A percentile compares a stretch with the other conserved stretches of the same genome.
These are phyloP conservation scores for Tylopilus orsonianus DNA, from an alignment of 1,284 basidiomycete species.

Conservation along the genomic window DNA sequence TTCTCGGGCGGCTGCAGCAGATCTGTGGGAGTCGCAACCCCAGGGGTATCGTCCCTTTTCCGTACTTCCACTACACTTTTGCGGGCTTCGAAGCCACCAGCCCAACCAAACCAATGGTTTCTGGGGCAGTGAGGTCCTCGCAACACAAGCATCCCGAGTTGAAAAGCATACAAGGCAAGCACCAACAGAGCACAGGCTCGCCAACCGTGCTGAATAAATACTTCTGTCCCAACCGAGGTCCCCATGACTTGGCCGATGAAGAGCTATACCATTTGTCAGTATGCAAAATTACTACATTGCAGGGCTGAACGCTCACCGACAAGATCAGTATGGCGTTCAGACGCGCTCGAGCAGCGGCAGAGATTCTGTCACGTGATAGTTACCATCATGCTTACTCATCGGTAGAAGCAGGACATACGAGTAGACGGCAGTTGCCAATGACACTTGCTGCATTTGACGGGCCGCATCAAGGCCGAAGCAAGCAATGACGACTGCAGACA, in stretches of 20 bases:
- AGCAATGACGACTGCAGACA: slow-evolving; percentile 53
- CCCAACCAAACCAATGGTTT: slow-evolving; percentile 57
- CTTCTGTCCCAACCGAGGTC: slow-evolving; percentile 58
- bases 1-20: slow-evolving; percentile 4
- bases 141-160: slow-evolving; percentile 44
- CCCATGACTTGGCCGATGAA: slow-evolving; percentile 66
- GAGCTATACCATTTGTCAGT: slow-evolving; percentile 34
- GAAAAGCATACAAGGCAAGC: slow-evolving; percentile 49
- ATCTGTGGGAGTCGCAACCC: neutral
- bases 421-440: slow-evolving; percentile 40
- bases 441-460: slow-evolving; percentile 45
- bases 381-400: too few species aligned
- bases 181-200: slow-evolving; percentile 51
- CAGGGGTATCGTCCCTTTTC: neutral
- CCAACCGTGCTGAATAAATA: slow-evolving; percentile 65
- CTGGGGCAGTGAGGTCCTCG: slow-evolving; percentile 56
- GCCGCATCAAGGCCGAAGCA: slow-evolving; percentile 48
- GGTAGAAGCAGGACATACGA: too few species aligned
- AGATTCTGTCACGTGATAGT: too few species aligned
- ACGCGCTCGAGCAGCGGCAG: slow-evolving; percentile 55
- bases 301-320: slow-evolving; percentile 40
- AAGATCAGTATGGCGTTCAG: slow-evolving; percentile 65
- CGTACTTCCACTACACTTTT: slow-evolving; percentile 27
- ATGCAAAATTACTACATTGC: too few species aligned
- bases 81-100: slow-evolving; percentile 46